Percentiles rank a stretch among this genome's conserved stretches.
Evolutionary conservation across 148 eudicot genomes (phyloP).

Genomic region (Nyssa sinensis): DNA sequence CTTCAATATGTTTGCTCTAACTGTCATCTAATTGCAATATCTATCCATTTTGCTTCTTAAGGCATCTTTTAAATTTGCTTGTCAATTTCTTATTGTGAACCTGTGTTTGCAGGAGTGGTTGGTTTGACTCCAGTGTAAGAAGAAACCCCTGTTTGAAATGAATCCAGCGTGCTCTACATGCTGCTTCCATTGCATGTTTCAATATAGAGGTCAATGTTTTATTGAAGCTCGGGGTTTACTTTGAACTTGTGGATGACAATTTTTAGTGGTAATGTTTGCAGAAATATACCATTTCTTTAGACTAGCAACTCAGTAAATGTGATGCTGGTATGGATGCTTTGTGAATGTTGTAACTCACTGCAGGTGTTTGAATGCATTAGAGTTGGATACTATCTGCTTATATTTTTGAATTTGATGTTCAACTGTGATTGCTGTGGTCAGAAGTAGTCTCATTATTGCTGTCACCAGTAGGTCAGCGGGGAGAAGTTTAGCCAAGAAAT

Average conservation of each 20-base stretch:
- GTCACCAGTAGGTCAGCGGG: not conserved
- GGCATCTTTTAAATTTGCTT: not conserved
- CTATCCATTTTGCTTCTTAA: too few relatives aligned
- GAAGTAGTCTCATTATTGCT: not conserved
- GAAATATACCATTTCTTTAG: not conserved
- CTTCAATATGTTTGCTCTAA: too few relatives aligned
- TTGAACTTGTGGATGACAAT: not conserved
- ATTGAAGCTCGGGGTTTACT: not conserved
- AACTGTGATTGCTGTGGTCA: not conserved
- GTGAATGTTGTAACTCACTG: not conserved
- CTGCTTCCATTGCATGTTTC: not conserved
- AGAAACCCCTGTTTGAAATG: not conserved
- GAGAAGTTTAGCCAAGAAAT: not conserved
- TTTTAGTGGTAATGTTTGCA: not conserved
- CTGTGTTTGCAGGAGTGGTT: slow-evolving; percentile 52
- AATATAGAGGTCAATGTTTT: slow-evolving; percentile 13
- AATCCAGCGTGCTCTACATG: not conserved
- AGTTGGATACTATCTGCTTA: not conserved
- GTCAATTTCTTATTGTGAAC: not conserved
- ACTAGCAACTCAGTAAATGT: not conserved
- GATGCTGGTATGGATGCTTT: not conserved
- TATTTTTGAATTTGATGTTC: not conserved
- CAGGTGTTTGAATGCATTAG: not conserved
- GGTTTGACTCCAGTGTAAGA: slow-evolving; percentile 57
- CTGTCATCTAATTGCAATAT: not conserved